Evolutionary conservation across 2,329 filamentous ascomycete species (phyloP), one percentile per base, ranked within the genome.

Genomic region (Lachnellula cervina): DNA sequence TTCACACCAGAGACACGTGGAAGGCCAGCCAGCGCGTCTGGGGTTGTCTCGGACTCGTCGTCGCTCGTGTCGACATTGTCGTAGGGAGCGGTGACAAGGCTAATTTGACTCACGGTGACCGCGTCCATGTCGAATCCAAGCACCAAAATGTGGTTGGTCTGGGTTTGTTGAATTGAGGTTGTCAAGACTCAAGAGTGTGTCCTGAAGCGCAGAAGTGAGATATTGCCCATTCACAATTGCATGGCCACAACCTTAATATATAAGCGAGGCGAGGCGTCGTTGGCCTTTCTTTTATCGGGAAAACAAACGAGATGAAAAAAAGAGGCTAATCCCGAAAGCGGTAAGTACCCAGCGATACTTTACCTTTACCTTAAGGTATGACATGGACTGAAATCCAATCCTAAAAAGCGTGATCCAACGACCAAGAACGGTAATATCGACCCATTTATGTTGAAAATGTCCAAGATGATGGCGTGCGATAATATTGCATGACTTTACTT

Each of bases 1-100:
- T 51, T 43, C 45, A 56, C 53, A 32, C 49, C 42, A 25, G 45
- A 56, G 42, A 50, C 59, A 61, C 55, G 55, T 51, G 49, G 38
- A 51, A 44, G 13, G n/a, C 11, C 21, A 32, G 38, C 25, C 44
- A 48, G 37, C 38, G 50, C 43, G 9, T 53, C 49, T 7, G 42
- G 19, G 23, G 19, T 28, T 13, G 37, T n/a, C 38, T 51, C 21
- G 16, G 49, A 51, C 14, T 44, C 49, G 37, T 43, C 37, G 16
- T 38, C 38, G 37, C 37, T 28, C 16, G 43, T n/a, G n/a, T 28
- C 37, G 21, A 28, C 17, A 14, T 44, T 21, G 5, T 42, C 19
- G 11, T 28, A 44, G 25, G 21, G 13, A 23, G 37, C 49, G 21
- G 16, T 16, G 17, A 19, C 38, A 42, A 19, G 17, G 16, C n/a